Percentiles rank a stretch among this genome's conserved stretches.
phyloP scores from a whole-genome alignment of 2,329 filamentous ascomycete species.

The Alternaria triticina region DNA sequence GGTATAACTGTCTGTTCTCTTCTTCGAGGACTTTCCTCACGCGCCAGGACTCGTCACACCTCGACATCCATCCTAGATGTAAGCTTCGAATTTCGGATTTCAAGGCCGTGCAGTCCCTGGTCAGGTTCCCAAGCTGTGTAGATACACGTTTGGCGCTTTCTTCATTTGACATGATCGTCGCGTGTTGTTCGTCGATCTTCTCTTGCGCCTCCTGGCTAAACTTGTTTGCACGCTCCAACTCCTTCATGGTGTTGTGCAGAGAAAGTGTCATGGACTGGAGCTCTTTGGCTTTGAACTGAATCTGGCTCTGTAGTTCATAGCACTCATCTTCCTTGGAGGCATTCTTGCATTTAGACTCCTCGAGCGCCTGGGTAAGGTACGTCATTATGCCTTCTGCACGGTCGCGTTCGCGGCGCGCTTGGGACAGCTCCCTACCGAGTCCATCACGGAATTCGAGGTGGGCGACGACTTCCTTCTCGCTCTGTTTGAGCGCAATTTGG shows the following conservation, averaged over 20 bases:
- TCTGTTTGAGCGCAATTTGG: neutral
- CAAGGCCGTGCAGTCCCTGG: neutral
- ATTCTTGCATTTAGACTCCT: neutral
- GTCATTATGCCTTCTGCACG: neutral
- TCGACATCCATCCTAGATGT: neutral
- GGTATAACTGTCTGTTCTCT: neutral
- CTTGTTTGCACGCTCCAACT: neutral
- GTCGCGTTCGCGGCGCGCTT: neutral
- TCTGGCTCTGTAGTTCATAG: constrained; percentile 4
- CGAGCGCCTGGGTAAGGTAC: neutral
- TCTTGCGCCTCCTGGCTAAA: neutral
- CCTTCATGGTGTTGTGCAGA: neutral
- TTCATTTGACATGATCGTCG: neutral
- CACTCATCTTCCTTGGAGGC: neutral
- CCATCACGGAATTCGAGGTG: neutral
- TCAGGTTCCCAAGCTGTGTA: neutral
- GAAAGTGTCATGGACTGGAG: constrained; percentile 3
- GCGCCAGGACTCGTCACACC: neutral
- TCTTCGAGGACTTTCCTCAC: neutral
- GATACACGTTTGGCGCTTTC: neutral
- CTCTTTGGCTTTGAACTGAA: constrained; percentile 3
- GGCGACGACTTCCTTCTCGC: neutral
- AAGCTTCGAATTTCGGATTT: neutral
- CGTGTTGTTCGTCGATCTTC: neutral
- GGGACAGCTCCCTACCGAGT: neutral